Evolutionary conservation across 164 flowering plant genomes (phyloP).

Genomic region (Nelumbo lutea): DNA sequence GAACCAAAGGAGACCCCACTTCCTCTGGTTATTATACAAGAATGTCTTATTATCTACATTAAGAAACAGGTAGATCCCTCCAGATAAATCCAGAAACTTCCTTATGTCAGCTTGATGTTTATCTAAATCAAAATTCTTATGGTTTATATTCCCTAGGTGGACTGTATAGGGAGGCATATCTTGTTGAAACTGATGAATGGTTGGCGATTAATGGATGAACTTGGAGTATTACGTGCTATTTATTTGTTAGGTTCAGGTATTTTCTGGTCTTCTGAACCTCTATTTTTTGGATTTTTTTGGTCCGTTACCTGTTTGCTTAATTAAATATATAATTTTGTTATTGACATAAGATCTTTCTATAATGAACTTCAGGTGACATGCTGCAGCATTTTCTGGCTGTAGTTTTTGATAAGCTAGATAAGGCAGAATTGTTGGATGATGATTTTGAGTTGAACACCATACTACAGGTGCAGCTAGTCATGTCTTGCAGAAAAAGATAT

Average conservation of each 20-base stretch:
- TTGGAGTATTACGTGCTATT: conserved; percentile 81
- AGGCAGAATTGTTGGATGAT: conserved; percentile 86
- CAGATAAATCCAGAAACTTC: background rate
- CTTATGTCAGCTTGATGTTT: conserved; percentile 1
- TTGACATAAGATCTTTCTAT: conserved; percentile 1
- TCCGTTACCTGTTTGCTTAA: background rate
- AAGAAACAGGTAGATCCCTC: conserved; percentile 66
- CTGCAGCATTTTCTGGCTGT: conserved; percentile 87
- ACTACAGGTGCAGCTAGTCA: conserved; percentile 58
- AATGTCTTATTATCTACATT: conserved; percentile 70
- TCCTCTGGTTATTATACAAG: conserved; percentile 79
- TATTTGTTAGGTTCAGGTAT: conserved; percentile 94
- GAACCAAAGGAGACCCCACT: conserved; percentile 63
- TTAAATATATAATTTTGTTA: background rate
- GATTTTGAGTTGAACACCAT: conserved; percentile 91
- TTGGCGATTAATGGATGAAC: conserved; percentile 97
- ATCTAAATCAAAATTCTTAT: background rate
- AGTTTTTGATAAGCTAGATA: conserved; percentile 77
- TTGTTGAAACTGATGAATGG: conserved; percentile 78
- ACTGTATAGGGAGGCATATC: conserved; percentile 69
- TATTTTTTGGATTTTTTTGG: background rate
- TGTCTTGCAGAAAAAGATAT: background rate
- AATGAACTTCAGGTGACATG: conserved; percentile 64
- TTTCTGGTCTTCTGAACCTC: background rate
- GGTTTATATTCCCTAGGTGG: conserved; percentile 51